phyloP scores from a whole-genome alignment of 2,329 filamentous ascomycete genomes.

The Nothopassalora personata region DNA sequence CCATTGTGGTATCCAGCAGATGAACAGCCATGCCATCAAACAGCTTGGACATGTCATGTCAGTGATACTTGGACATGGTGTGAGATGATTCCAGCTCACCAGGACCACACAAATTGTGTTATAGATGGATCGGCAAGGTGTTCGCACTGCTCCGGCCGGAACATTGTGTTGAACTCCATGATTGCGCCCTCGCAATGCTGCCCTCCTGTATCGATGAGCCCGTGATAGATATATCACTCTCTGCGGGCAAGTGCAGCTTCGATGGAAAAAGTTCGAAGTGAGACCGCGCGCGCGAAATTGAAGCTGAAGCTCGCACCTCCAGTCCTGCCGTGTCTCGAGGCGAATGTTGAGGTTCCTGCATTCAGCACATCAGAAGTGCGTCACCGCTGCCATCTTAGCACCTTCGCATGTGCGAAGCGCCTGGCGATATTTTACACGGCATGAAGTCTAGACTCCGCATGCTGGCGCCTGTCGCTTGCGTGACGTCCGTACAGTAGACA shows the following conservation, averaged over 20 bases:
- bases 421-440: background rate
- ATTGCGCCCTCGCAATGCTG: background rate
- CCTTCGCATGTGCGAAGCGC: background rate
- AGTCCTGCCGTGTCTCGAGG: background rate
- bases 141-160: slow-evolving; percentile 10
- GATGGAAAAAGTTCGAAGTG: background rate
- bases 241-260: background rate
- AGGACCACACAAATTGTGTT: slow-evolving; percentile 16
- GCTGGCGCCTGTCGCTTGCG: background rate
- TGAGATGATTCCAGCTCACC: background rate
- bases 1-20: slow-evolving; percentile 90
- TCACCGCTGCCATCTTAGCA: background rate
- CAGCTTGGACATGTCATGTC: slow-evolving; percentile 43
- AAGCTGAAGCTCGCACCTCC: no score
- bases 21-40: slow-evolving; percentile 76
- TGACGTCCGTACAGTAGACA: background rate
- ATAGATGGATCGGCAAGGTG: slow-evolving; percentile 15
- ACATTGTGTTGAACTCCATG: background rate
- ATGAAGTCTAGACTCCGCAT: background rate
- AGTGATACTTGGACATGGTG: background rate
- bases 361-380: background rate
- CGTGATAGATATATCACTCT: background rate
- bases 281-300: background rate
- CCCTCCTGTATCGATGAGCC: background rate
- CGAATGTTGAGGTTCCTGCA: background rate